These are phyloP conservation scores for Colletotrichum scovillei DNA, from an alignment of 2,329 filamentous ascomycete species.

Conservation along the genomic window DNA sequence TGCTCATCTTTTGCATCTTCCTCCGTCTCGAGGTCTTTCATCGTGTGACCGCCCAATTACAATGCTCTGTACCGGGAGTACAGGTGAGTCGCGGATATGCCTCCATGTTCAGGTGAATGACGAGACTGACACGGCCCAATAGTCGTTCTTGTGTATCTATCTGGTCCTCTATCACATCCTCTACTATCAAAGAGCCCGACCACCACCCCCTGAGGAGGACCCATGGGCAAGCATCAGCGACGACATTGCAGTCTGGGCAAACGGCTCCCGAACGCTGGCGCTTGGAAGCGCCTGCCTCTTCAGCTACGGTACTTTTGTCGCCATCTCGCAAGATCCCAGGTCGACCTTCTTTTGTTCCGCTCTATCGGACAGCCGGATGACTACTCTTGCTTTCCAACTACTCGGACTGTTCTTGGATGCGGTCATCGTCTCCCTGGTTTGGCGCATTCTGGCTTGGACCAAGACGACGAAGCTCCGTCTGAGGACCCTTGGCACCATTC, in stretches of 20 bases:
- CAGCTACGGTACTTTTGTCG: conserved; percentile 54
- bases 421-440: conserved; percentile 57
- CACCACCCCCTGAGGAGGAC: conserved; percentile 54
- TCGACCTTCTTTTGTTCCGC: conserved; percentile 65
- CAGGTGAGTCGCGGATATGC: conserved; percentile 50
- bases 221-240: conserved; percentile 60
- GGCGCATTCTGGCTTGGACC: conserved; percentile 64
- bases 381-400: conserved; percentile 55
- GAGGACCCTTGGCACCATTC: conserved; percentile 55
- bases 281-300: conserved; percentile 52
- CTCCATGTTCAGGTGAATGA: neutral
- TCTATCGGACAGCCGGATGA: conserved; percentile 50
- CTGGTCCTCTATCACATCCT: conserved; percentile 59
- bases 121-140: neutral
- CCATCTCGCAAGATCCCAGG: conserved; percentile 49
- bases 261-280: conserved; percentile 51
- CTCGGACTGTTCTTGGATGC: conserved; percentile 59
- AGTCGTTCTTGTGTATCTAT: conserved; percentile 60
- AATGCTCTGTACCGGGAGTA: conserved; percentile 62
- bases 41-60: conserved; percentile 56
- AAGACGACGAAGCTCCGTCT: conserved; percentile 59
- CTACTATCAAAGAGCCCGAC: conserved; percentile 44
- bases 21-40: conserved; percentile 61
- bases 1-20: conserved; percentile 56
- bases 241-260: conserved; percentile 60